phyloP scores from a whole-genome alignment of 108 stramenopile genomes.

The Nitzschia sp. region DNA sequence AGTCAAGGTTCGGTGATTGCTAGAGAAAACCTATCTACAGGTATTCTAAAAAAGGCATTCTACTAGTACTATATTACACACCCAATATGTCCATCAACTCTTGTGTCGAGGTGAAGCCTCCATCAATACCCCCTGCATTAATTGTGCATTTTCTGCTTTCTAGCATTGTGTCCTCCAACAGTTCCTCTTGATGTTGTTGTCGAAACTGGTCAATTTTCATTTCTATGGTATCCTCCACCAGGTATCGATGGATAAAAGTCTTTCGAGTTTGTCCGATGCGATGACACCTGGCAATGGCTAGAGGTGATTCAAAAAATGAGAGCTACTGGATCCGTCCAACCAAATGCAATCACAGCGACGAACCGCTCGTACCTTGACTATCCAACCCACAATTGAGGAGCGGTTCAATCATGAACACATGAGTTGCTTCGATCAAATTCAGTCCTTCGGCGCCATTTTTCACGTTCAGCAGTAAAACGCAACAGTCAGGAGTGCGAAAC shows the following conservation, averaged over 20 bases:
- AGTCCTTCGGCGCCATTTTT: slow-evolving; percentile 84
- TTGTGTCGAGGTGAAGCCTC: slow-evolving; percentile 37
- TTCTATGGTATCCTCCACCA: slow-evolving; percentile 79
- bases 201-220: slow-evolving; percentile 66
- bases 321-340: slow-evolving; percentile 18
- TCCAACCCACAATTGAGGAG: slow-evolving; percentile 72
- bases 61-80: too few species aligned
- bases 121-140: slow-evolving; percentile 51
- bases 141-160: slow-evolving; percentile 14
- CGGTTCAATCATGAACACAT: slow-evolving; percentile 86
- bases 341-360: slow-evolving; percentile 2
- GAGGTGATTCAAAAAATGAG: too few species aligned
- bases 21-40: too few species aligned
- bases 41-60: too few species aligned
- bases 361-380: slow-evolving; percentile 38
- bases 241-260: slow-evolving; percentile 73
- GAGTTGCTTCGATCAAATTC: slow-evolving; percentile 79
- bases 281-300: slow-evolving; percentile 61
- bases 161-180: slow-evolving; percentile 40
- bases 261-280: slow-evolving; percentile 73
- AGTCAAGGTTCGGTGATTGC: too few species aligned
- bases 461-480: slow-evolving; percentile 67
- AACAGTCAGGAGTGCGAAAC: slow-evolving; percentile 37
- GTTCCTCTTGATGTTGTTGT: slow-evolving; percentile 36
- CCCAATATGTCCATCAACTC: neutral